Percentiles rank a stretch among this genome's conserved stretches.
Evolutionary conservation across 345 rosid genomes (phyloP).

Genomic region (Linum usitatissimum): DNA sequence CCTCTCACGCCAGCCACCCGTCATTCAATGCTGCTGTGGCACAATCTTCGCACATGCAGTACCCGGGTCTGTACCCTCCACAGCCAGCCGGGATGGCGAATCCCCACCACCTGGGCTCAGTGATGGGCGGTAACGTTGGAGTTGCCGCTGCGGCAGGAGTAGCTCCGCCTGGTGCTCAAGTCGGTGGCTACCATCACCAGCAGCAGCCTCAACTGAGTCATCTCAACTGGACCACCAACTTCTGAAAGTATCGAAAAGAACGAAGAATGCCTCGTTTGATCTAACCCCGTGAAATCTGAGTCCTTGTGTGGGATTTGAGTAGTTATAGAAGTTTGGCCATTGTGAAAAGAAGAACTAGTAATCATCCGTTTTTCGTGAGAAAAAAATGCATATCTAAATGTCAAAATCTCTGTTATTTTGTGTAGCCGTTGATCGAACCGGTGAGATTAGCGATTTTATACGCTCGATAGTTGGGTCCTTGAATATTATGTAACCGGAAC

Average conservation of each 20-base stretch:
- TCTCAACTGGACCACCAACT: slow-evolving; percentile 82
- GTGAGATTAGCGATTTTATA: too few species aligned
- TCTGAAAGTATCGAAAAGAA: slow-evolving; percentile 35
- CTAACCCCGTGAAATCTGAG: slow-evolving; percentile 9
- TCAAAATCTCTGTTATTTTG: neutral
- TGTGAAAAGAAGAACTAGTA: slow-evolving; percentile 13
- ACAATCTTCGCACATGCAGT: slow-evolving; percentile 92
- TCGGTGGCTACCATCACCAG: slow-evolving; percentile 57
- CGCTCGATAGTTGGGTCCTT: too few species aligned
- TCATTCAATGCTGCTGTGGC: slow-evolving; percentile 73
- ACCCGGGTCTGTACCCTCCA: slow-evolving; percentile 65
- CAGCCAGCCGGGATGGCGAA: slow-evolving; percentile 60
- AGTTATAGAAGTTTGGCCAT: slow-evolving; percentile 16
- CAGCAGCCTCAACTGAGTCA: slow-evolving; percentile 85
- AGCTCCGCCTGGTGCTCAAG: slow-evolving; percentile 59
- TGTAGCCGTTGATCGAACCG: too few species aligned
- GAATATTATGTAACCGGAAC: too few species aligned
- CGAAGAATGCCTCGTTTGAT: neutral
- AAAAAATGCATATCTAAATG: slow-evolving; percentile 13
- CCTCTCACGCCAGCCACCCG: slow-evolving; percentile 66
- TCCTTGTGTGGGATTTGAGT: slow-evolving; percentile 19
- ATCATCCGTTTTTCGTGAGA: slow-evolving; percentile 4
- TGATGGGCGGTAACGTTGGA: slow-evolving; percentile 76
- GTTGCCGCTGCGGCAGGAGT: slow-evolving; percentile 47
- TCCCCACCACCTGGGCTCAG: slow-evolving; percentile 71